phyloP scores from a whole-genome alignment of 1,139 yeast genomes.

The Yamadazyma songkhlaensis region DNA sequence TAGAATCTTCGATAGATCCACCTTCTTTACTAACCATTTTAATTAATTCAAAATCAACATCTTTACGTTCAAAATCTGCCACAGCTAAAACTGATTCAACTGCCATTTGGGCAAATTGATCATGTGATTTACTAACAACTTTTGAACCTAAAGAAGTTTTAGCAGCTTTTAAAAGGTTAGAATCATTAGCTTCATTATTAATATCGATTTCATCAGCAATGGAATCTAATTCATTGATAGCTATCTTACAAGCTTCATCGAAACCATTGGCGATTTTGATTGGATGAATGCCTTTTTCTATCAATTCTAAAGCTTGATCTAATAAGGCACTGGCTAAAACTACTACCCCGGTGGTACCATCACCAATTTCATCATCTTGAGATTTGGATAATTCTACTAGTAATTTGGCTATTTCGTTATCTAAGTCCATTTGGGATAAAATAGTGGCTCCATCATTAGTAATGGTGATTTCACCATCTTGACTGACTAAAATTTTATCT shows the following conservation, averaged over 20 bases:
- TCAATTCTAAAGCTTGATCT: conserved; percentile 91
- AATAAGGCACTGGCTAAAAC: conserved; percentile 92
- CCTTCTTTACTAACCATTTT: conserved; percentile 96
- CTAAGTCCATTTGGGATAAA: conserved; percentile 92
- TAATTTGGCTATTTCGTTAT: conserved; percentile 92
- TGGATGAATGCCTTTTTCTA: conserved; percentile 97
- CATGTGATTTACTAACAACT: conserved; percentile 91
- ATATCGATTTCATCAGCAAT: conserved; percentile 64
- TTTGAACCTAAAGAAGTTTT: conserved; percentile 94
- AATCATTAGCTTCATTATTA: conserved; percentile 45
- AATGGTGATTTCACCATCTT: conserved; percentile 96
- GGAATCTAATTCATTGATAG: conserved; percentile 70
- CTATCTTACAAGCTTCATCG: conserved; percentile 94
- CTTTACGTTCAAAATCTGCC: conserved; percentile 87
- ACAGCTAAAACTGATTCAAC: conserved; percentile 94
- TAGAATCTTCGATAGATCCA: conserved; percentile 85
- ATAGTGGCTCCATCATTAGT: conserved; percentile 99
- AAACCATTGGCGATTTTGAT: conserved; percentile 96
- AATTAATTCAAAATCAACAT: conserved; percentile 94
- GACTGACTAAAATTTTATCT: conserved; percentile 87
- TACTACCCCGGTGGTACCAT: conserved; percentile 99
- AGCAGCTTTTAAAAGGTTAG: conserved; percentile 80
- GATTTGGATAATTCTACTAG: conserved; percentile 91
- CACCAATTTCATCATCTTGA: conserved; percentile 99
- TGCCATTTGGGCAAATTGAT: conserved; percentile 93